These are phyloP conservation scores for Gastrodia elata DNA, from an alignment of 106 monocot species.

Conservation along the genomic window DNA sequence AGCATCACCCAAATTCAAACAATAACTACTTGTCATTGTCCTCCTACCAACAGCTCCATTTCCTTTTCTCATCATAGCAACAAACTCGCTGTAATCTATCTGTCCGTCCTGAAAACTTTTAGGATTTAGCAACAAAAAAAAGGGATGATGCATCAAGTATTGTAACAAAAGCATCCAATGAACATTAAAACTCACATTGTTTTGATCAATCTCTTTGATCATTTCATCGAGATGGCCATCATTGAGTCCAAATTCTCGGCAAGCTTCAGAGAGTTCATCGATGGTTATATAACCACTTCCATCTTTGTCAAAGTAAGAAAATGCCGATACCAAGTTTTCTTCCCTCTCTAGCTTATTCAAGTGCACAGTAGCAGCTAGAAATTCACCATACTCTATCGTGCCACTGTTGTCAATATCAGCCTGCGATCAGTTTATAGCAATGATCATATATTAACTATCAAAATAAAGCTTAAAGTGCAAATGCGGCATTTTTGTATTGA, in stretches of 20 bases:
- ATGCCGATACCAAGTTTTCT: conserved; percentile 68
- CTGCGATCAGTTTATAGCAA: conserved; percentile 19
- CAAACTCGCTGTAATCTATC: conserved; percentile 48
- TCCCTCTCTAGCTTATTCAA: conserved; percentile 87
- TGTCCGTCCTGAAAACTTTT: conserved; percentile 39
- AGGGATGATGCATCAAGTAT: too few species aligned
- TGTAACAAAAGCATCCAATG: background rate
- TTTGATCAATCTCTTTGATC: conserved; percentile 83
- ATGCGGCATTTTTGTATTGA: background rate
- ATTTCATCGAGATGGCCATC: conserved; percentile 83
- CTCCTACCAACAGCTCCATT: conserved; percentile 37
- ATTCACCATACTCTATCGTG: conserved; percentile 88
- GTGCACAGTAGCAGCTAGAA: conserved; percentile 81
- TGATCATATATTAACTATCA: background rate
- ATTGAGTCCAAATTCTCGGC: conserved; percentile 51
- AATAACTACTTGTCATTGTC: conserved; percentile 25
- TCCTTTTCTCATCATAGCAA: conserved; percentile 58
- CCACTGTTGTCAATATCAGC: conserved; percentile 92
- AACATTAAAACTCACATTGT: conserved; percentile 36
- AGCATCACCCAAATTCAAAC: conserved; percentile 24
- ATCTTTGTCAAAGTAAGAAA: conserved; percentile 87
- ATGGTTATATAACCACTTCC: conserved; percentile 86
- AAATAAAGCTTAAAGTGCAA: background rate
- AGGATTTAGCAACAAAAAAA: background rate
- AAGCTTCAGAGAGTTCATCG: conserved; percentile 79